phyloP scores from a whole-genome alignment of 2,329 filamentous ascomycete genomes.

The Pseudodiploospora longispora region DNA sequence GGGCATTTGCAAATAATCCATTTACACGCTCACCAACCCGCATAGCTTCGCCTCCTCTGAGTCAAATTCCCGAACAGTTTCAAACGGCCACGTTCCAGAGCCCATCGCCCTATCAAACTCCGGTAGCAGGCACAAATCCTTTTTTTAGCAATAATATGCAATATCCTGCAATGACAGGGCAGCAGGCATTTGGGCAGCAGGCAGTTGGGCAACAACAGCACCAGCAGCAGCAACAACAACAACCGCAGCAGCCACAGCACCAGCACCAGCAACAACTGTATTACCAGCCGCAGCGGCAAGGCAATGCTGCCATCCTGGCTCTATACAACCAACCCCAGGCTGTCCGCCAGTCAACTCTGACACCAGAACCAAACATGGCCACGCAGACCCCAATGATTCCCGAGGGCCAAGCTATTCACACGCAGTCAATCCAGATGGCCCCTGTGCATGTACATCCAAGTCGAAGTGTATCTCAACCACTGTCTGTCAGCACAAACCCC shows the following conservation, averaged over 20 bases:
- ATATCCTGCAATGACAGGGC: slow-evolving; percentile 16
- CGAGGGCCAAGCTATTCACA: slow-evolving; percentile 19
- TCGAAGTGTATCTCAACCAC: slow-evolving; percentile 23
- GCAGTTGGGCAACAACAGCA: slow-evolving; percentile 12
- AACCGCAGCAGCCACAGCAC: slow-evolving; percentile 18
- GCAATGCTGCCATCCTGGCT: slow-evolving; percentile 69
- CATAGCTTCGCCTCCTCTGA: slow-evolving; percentile 41
- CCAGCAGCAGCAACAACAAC: slow-evolving; percentile 16
- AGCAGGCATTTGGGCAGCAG: slow-evolving; percentile 20
- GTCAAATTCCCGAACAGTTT: slow-evolving; percentile 45
- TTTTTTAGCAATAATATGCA: slow-evolving; percentile 27
- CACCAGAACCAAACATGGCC: slow-evolving; percentile 21
- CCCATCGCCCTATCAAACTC: slow-evolving; percentile 20
- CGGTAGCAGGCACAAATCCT: slow-evolving; percentile 26
- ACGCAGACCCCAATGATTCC: slow-evolving; percentile 19
- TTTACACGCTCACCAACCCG: slow-evolving; percentile 41
- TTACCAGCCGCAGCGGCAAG: slow-evolving; percentile 42
- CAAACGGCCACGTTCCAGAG: slow-evolving; percentile 36
- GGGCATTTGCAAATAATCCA: slow-evolving; percentile 35
- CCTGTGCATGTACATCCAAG: slow-evolving; percentile 16
- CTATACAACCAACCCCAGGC: slow-evolving; percentile 58
- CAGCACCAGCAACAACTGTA: slow-evolving; percentile 21
- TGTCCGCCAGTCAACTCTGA: slow-evolving; percentile 30
- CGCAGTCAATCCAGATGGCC: slow-evolving; percentile 19
- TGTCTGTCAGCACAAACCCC: slow-evolving; percentile 47